phyloP scores from a whole-genome alignment of 2,329 filamentous ascomycete genomes.

The Fusarium euwallaceae region DNA sequence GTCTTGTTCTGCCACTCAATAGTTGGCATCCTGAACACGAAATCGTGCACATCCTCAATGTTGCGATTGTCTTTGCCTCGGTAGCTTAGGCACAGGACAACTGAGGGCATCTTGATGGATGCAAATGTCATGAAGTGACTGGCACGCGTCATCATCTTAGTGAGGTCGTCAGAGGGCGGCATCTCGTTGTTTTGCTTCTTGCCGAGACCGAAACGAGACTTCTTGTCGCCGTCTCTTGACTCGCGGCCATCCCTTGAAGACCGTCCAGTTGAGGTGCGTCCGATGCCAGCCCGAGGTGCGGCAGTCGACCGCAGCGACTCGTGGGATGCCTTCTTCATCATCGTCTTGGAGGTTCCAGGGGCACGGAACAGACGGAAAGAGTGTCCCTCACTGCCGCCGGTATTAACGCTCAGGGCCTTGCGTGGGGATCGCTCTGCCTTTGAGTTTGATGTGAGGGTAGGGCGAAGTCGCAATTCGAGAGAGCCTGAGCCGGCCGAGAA shows the following conservation, averaged over 20 bases:
- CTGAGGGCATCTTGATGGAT: slow-evolving; percentile 93
- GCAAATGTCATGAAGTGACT: slow-evolving; percentile 98
- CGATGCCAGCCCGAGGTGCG: slow-evolving; percentile 58
- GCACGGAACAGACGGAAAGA: slow-evolving; percentile 67
- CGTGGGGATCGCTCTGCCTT: slow-evolving; percentile 52
- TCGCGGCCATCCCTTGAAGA: slow-evolving; percentile 56
- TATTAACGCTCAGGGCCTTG: slow-evolving; percentile 65
- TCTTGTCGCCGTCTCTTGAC: slow-evolving; percentile 59
- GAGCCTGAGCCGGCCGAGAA: slow-evolving; percentile 76
- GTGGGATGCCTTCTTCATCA: slow-evolving; percentile 66
- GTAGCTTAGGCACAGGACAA: slow-evolving; percentile 95
- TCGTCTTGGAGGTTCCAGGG: slow-evolving; percentile 58
- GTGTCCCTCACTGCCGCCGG: slow-evolving; percentile 59
- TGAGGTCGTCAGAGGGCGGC: slow-evolving; percentile 86
- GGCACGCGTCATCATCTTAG: slow-evolving; percentile 95
- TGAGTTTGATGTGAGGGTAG: slow-evolving; percentile 77
- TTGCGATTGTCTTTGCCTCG: slow-evolving; percentile 97
- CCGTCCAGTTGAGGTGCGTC: slow-evolving; percentile 61
- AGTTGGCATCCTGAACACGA: slow-evolving; percentile 94
- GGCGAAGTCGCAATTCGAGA: slow-evolving; percentile 84
- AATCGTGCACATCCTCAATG: slow-evolving; percentile 95
- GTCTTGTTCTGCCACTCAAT: slow-evolving; percentile 99
- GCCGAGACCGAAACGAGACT: slow-evolving; percentile 69
- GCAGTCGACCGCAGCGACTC: slow-evolving; percentile 65
- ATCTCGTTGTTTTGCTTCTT: slow-evolving; percentile 66